Evolutionary conservation across 495 filamentous ascomycete genomes (phyloP).

Genomic region (Letharia columbiana): DNA sequence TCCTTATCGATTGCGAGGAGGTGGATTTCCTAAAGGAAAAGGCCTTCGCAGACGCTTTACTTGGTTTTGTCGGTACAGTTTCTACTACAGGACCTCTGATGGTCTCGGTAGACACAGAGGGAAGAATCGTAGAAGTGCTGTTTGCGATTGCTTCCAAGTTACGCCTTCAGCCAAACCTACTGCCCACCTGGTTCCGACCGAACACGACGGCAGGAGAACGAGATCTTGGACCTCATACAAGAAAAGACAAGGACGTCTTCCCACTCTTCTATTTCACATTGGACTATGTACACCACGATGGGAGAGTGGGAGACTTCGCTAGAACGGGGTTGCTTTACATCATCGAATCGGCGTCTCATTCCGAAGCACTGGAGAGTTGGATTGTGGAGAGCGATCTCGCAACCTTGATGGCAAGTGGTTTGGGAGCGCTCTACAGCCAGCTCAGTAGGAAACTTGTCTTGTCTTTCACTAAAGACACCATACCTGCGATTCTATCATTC

Average conservation of each 20-base stretch:
- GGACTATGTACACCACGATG: constrained; percentile 92
- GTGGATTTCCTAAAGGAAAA: constrained; percentile 83
- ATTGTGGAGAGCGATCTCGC: constrained; percentile 94
- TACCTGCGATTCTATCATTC: constrained; percentile 74
- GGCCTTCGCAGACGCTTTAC: constrained; percentile 72
- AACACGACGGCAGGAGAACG: constrained; percentile 21
- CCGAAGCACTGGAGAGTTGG: constrained; percentile 79
- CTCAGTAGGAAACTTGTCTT: constrained; percentile 59
- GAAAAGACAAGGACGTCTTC: constrained; percentile 78
- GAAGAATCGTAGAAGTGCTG: constrained; percentile 76
- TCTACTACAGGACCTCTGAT: constrained; percentile 52
- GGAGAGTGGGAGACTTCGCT: constrained; percentile 92
- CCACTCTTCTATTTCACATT: constrained; percentile 91
- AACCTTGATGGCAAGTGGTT: constrained; percentile 90
- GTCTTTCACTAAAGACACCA: constrained; percentile 46
- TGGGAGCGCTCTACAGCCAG: constrained; percentile 94
- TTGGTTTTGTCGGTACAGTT: constrained; percentile 61
- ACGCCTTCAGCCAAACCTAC: constrained; percentile 70
- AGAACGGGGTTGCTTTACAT: constrained; percentile 90
- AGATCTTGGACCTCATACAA: constrained; percentile 10
- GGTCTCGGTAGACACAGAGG: constrained; percentile 62
- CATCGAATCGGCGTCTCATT: constrained; percentile 83
- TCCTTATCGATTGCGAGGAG: constrained; percentile 89
- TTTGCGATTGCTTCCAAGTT: constrained; percentile 96
- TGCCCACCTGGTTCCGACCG: constrained; percentile 76